Evolutionary conservation across 1,139 yeast genomes (phyloP), one percentile per base, ranked within the genome.

Genomic region (Eremothecium sinecaudum): DNA sequence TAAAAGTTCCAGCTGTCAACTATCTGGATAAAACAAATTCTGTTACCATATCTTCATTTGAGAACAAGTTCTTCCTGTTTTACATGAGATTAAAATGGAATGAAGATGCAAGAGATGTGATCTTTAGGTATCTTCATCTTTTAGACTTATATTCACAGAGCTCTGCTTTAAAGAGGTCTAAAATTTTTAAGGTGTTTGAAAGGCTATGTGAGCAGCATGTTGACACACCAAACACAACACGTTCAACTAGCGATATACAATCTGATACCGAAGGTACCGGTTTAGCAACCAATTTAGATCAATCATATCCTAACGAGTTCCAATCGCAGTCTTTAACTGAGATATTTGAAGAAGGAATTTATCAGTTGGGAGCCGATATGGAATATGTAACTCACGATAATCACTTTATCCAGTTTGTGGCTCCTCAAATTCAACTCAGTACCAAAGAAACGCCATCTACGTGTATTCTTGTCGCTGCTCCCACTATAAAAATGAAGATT

Each of bases 341-440:
- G 4, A 59, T 66, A 24, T 76, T 79, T 49, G 77, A 79, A 37
- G 58, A 65, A 14, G 71, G 69, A 30, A 50, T 82, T 18, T 65
- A 71, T 17, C 57, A 62, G 20, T 58, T 69, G 1, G 44, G 46
- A 2, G 46, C 45, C 9, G 48, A 59, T 2, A 59, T 60, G 5
- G 57, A 62, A 32, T 71, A 73, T 38, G 56, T 52, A n/a, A 62
- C 74, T 4, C 68, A 68, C 13, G 83, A 79, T 43, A 74, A 79
- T 34, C 82, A 75, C 49, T 57, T 77, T 42, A 66, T 87, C 30
- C 82, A 82, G 39, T 67, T 87, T 24, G 65, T 83, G 9, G 72
- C 87, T 1, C 97, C 98, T 0, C 97, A 90, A 53, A 73, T 90
- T 33, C 94, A 87, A 52, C 57, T 87, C 15, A 77, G 79, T 40